These are phyloP conservation scores for Peronosclerospora sorghi DNA, from an alignment of 352 stramenopile species.

Conservation along the genomic window DNA sequence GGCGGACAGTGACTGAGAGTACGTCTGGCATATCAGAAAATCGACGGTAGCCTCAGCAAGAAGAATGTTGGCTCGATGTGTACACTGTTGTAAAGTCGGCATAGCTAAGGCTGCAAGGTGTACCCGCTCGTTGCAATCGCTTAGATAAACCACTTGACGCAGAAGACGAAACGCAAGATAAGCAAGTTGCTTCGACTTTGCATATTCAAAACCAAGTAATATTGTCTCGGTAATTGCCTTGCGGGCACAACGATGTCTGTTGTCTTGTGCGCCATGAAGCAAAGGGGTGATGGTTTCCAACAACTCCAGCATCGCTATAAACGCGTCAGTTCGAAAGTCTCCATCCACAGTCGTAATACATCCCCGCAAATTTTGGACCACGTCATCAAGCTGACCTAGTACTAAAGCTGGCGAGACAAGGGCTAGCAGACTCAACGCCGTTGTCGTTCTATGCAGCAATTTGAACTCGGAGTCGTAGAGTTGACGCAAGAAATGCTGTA, in stretches of 20 bases:
- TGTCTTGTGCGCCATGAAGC: conserved; percentile 5
- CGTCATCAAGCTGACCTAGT: conserved; percentile 18
- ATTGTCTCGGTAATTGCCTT: conserved; percentile 34
- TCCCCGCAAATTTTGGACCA: conserved; percentile 26
- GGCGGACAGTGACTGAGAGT: conserved; percentile 33
- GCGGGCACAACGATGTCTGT: conserved; percentile 12
- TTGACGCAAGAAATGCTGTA: conserved; percentile 32
- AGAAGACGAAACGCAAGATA: conserved; percentile 63
- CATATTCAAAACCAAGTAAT: conserved; percentile 45
- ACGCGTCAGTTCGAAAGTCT: conserved; percentile 55
- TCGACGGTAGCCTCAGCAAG: conserved; percentile 62
- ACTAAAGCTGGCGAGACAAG: conserved; percentile 39
- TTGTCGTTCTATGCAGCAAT: conserved; percentile 44
- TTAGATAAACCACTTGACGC: conserved; percentile 47
- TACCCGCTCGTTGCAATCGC: conserved; percentile 26
- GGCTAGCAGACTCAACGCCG: conserved; percentile 42
- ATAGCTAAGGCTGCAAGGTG: conserved; percentile 36
- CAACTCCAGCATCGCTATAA: conserved; percentile 50
- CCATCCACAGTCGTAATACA: conserved; percentile 55
- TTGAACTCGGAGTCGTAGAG: conserved; percentile 55
- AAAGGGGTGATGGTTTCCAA: conserved; percentile 35
- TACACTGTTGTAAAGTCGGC: conserved; percentile 38
- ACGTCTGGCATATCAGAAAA: conserved; percentile 67
- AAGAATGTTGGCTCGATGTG: conserved; percentile 25
- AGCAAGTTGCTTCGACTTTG: conserved; percentile 39